Evolutionary conservation across 2,329 filamentous ascomycete species (phyloP).

Genomic region (Bimuria novae-zelandiae): DNA sequence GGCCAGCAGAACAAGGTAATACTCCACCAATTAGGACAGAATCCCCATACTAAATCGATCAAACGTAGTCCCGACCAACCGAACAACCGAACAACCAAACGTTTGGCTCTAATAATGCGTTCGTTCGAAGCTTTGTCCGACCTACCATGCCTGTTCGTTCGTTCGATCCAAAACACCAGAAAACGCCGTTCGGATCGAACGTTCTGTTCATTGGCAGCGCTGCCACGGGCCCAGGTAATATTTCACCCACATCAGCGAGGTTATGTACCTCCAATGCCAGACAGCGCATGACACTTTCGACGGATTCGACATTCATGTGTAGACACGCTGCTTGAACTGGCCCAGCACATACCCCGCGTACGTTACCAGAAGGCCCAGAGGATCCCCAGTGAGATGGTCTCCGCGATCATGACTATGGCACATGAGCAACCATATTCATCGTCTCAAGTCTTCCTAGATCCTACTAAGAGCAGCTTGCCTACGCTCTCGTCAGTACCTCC

Average conservation of each 20-base stretch:
- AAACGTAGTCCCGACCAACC: no score
- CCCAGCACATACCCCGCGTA: constrained; percentile 65
- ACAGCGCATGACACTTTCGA: background rate
- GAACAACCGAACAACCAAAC: no score
- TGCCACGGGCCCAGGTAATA: constrained; percentile 63
- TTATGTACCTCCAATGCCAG: constrained; percentile 19
- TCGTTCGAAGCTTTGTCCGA: no score
- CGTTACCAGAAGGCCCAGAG: constrained; percentile 60
- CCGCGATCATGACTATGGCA: constrained; percentile 58
- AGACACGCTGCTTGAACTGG: constrained; percentile 61
- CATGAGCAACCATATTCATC: background rate
- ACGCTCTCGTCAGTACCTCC: background rate
- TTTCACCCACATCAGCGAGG: constrained; percentile 66
- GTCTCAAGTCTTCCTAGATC: constrained; percentile 46
- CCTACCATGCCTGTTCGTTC: no score
- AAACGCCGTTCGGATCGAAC: no score
- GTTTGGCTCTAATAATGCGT: no score
- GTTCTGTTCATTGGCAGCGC: no score
- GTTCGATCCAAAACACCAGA: no score
- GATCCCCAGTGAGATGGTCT: constrained; percentile 60
- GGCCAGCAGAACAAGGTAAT: no score
- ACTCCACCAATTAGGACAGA: no score
- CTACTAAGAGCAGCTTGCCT: constrained; percentile 42
- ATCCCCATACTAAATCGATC: no score
- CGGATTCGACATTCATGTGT: constrained; percentile 55